These are phyloP conservation scores for Verticillium nubilum DNA, from an alignment of 2,329 filamentous ascomycete species.

Conservation along the genomic window DNA sequence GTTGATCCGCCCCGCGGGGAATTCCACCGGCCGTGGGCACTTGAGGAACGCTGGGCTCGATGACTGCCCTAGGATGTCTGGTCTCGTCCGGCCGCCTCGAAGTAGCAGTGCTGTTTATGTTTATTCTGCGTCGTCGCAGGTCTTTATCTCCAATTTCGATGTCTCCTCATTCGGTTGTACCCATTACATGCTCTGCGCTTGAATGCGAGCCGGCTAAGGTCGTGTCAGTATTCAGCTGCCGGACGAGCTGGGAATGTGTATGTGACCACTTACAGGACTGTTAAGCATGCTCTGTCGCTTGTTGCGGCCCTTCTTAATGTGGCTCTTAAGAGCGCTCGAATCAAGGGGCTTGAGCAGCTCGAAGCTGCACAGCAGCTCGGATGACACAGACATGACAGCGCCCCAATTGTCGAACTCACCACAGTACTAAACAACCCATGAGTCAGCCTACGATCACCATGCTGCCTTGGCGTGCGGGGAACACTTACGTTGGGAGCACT, in stretches of 20 bases:
- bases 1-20: slow-evolving; percentile 11
- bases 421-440: slow-evolving; percentile 64
- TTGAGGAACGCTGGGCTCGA: slow-evolving; percentile 3
- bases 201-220: background rate
- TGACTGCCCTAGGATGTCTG: background rate
- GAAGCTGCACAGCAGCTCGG: slow-evolving; percentile 91
- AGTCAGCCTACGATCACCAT: background rate
- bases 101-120: background rate
- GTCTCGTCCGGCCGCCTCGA: background rate
- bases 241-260: background rate
- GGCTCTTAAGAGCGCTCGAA: slow-evolving; percentile 91
- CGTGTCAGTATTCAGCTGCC: background rate
- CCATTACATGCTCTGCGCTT: slow-evolving; percentile 9
- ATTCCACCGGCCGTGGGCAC: slow-evolving; percentile 16
- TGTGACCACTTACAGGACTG: slow-evolving; percentile 72
- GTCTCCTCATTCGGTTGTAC: background rate
- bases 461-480: background rate
- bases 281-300: slow-evolving; percentile 93
- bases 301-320: slow-evolving; percentile 97
- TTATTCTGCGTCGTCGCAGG: background rate
- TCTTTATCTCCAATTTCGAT: background rate
- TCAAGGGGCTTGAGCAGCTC: slow-evolving; percentile 95
- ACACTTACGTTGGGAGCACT: slow-evolving; percentile 87
- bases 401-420: slow-evolving; percentile 99
- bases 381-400: slow-evolving; percentile 95